A percentile compares a stretch with the other conserved stretches of the same genome.
These are phyloP conservation scores for Huntiella abstrusa DNA, from an alignment of 2,329 filamentous ascomycete species.

Conservation along the genomic window DNA sequence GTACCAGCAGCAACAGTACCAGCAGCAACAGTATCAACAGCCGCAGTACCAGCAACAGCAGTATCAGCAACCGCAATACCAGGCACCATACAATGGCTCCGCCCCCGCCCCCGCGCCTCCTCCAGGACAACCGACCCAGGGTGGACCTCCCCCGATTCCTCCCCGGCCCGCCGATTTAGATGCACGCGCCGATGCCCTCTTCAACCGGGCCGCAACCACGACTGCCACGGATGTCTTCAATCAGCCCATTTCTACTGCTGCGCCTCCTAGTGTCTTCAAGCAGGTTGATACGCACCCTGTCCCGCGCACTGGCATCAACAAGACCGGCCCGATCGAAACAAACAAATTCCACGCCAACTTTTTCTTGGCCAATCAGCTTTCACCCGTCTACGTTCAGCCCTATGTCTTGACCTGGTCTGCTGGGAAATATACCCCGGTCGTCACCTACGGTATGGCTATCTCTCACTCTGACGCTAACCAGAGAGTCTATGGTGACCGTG, in stretches of 20 bases:
- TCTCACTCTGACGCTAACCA: constrained; percentile 53
- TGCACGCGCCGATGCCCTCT: background rate
- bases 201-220: constrained; percentile 4
- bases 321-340: constrained; percentile 38
- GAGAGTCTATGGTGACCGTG: constrained; percentile 44
- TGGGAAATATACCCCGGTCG: constrained; percentile 30
- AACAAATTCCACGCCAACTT: constrained; percentile 75
- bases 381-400: constrained; percentile 55
- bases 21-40: background rate
- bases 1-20: background rate
- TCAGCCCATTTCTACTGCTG: constrained; percentile 31
- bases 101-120: background rate
- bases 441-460: constrained; percentile 44
- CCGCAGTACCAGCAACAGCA: background rate
- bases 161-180: constrained; percentile 2
- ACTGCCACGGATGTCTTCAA: constrained; percentile 33
- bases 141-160: constrained; percentile 12
- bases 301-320: constrained; percentile 30
- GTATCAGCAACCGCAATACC: constrained; percentile 3
- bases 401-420: constrained; percentile 52
- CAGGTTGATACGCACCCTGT: constrained; percentile 38
- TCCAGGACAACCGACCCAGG: constrained; percentile 9
- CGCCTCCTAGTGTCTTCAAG: constrained; percentile 30
- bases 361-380: constrained; percentile 53
- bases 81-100: constrained; percentile 1